Evolutionary conservation across 495 filamentous ascomycete species (phyloP).

Genomic region (Penicillium paxilli): DNA sequence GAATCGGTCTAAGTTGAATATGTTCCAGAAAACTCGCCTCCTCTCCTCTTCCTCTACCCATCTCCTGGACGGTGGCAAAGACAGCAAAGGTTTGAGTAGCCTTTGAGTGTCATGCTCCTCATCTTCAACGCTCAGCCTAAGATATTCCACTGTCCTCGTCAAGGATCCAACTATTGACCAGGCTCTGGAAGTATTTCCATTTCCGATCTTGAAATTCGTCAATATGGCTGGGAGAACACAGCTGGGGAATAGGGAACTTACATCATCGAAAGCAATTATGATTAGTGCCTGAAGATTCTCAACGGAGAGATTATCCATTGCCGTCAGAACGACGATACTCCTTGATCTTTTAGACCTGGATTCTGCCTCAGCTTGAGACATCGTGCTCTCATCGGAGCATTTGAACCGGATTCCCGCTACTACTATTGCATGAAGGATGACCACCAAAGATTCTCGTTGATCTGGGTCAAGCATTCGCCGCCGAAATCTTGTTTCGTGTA

Average conservation of each 20-base stretch:
- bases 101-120: conserved; percentile 18
- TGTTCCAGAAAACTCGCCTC: conserved; percentile 52
- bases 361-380: background rate
- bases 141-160: conserved; percentile 39
- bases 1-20: conserved; percentile 50
- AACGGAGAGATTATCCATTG: conserved; percentile 36
- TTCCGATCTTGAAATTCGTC: conserved; percentile 2
- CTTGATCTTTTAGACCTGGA: background rate
- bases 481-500: conserved; percentile 35
- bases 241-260: conserved; percentile 2
- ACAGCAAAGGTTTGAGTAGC: conserved; percentile 25
- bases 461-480: conserved; percentile 15
- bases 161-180: conserved; percentile 35
- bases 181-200: conserved; percentile 6
- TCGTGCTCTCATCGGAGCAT: background rate
- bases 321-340: conserved; percentile 29
- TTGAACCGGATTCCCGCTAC: conserved; percentile 4
- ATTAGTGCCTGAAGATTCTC: conserved; percentile 41
- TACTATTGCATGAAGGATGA: conserved; percentile 12
- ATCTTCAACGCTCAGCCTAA: conserved; percentile 34
- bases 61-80: conserved; percentile 34
- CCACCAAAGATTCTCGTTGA: background rate
- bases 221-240: too few relatives aligned
- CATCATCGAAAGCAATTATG: conserved; percentile 35
- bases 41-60: conserved; percentile 55